Conservation (phyloP, 805 yeast genomes). For the Cyberlindnera xylosilytica region DNA sequence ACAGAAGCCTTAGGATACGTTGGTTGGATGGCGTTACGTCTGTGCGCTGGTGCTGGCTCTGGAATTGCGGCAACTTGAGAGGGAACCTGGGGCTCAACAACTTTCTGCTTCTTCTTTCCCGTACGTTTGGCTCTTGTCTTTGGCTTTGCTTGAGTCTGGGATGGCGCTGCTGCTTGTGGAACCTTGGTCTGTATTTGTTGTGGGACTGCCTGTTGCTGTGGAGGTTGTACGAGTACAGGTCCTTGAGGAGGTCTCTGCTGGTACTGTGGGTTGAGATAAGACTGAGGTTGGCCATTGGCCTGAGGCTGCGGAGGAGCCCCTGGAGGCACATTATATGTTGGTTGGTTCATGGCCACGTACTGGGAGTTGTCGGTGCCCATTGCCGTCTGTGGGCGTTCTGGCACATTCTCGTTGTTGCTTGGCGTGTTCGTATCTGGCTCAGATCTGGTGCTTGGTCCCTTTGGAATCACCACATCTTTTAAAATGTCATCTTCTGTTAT, state of each 20-base stretch:
- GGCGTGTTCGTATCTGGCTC: conserved; percentile 21
- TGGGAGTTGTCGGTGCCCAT: conserved; percentile 8
- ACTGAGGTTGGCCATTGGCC: conserved; percentile 4
- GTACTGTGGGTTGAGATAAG: conserved; percentile 1
- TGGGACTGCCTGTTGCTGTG: conserved; percentile 1
- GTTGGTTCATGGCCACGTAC: background rate
- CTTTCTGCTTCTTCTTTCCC: conserved; percentile 8
- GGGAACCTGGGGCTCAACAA: background rate
- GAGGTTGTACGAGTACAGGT: conserved; percentile 8
- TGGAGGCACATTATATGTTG: background rate
- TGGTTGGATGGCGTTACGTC: conserved; percentile 18
- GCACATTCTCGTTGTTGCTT: conserved; percentile 8
- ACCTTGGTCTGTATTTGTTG: no score
- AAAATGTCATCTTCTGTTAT: conserved; percentile 13
- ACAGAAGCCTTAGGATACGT: conserved; percentile 4
- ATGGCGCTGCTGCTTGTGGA: background rate
- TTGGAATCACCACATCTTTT: conserved; percentile 13
- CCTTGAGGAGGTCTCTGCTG: conserved; percentile 10
- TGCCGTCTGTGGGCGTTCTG: conserved; percentile 14
- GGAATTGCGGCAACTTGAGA: background rate
- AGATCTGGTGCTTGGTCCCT: conserved; percentile 21
- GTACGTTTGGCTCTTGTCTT: conserved; percentile 3
- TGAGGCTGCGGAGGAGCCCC: conserved; percentile 2
- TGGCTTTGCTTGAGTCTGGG: background rate
- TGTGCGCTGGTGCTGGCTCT: background rate